Conservation (phyloP, 352 stramenopile genomes). For the Blastocystis hominis region DNA sequence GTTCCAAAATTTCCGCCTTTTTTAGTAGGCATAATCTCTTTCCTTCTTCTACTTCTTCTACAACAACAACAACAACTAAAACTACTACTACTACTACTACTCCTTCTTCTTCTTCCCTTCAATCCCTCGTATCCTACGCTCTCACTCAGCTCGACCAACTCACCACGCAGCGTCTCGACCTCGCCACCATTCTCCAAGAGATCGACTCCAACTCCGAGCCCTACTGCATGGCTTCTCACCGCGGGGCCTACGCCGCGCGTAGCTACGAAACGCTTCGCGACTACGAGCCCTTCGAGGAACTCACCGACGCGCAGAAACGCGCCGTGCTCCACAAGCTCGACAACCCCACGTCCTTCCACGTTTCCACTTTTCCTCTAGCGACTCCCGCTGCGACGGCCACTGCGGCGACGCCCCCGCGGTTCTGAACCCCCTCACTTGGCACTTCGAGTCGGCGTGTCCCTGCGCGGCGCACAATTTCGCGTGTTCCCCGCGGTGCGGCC, state of each 20-base stretch:
- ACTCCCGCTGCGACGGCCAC: background rate
- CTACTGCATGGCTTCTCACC: background rate
- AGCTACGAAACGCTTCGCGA: background rate
- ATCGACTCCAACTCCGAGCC: conserved; percentile 27
- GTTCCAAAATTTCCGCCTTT: too few species aligned
- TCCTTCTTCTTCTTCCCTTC: background rate
- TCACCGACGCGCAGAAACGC: background rate
- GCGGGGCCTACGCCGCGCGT: background rate
- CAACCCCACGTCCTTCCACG: background rate
- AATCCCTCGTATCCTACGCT: background rate
- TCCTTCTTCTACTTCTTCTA: background rate
- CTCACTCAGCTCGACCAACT: background rate
- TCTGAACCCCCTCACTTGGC: conserved; percentile 15
- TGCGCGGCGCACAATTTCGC: background rate
- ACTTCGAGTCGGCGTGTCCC: conserved; percentile 37
- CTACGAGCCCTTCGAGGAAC: background rate
- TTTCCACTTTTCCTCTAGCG: background rate
- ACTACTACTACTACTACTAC: too few species aligned
- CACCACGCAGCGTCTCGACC: background rate
- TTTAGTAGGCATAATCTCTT: background rate
- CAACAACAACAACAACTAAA: background rate
- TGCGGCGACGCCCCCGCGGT: background rate
- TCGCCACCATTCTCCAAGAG: background rate
- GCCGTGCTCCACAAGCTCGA: background rate
- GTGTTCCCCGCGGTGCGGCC: background rate